Evolutionary conservation across 768 basidiomycete species (phyloP).

Genomic region (Mycena pura): DNA sequence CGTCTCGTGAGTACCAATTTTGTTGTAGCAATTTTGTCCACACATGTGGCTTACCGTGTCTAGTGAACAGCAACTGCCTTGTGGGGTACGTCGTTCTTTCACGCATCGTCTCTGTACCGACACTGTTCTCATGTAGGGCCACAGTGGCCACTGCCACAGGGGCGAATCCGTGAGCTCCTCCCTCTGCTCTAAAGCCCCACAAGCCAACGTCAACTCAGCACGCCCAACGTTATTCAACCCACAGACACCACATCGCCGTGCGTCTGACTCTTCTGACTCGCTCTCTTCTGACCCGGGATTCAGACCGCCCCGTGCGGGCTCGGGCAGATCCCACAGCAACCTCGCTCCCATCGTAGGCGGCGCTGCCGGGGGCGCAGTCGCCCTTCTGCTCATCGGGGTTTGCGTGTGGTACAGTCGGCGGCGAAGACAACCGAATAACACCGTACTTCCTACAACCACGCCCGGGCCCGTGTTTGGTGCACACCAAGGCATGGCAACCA

Average conservation of each 20-base stretch:
- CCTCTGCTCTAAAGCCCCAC: background rate
- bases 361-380: background rate
- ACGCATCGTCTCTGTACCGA: slow-evolving; percentile 1
- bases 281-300: background rate
- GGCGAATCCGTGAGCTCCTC: slow-evolving; percentile 5
- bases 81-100: slow-evolving; percentile 3
- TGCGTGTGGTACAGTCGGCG: background rate
- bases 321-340: background rate
- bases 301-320: background rate
- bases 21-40: too few relatives aligned
- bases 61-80: slow-evolving; percentile 1
- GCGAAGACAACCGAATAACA: slow-evolving; percentile 1
- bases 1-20: slow-evolving; percentile 4
- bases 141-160: background rate
- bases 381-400: background rate
- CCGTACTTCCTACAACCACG: background rate
- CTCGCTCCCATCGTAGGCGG: background rate
- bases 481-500: background rate
- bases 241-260: slow-evolving; percentile 1
- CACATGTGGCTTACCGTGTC: background rate
- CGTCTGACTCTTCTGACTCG: slow-evolving; percentile 1
- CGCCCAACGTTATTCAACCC: background rate
- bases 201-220: background rate
- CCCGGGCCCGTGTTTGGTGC: background rate
- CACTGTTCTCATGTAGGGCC: slow-evolving; percentile 1